Percentiles rank a stretch among this genome's conserved stretches.
These are phyloP conservation scores for Chrysosporium queenslandicum DNA, from an alignment of 2,329 filamentous ascomycete species.

Conservation along the genomic window DNA sequence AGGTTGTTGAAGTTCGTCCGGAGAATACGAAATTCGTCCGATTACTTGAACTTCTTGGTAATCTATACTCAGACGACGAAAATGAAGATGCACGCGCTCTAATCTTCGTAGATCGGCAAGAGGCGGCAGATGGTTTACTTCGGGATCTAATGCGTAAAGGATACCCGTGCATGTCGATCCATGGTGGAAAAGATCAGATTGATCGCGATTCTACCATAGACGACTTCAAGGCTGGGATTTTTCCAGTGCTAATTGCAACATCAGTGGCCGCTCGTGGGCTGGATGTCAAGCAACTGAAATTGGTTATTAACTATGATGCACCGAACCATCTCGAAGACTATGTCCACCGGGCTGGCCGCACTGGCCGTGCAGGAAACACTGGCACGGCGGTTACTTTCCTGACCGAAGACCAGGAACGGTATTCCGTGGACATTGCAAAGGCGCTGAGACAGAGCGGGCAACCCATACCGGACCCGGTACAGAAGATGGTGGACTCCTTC, in stretches of 20 bases:
- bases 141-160: slow-evolving; percentile 72
- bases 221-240: slow-evolving; percentile 84
- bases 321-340: slow-evolving; percentile 95
- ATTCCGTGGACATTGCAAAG: slow-evolving; percentile 76
- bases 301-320: slow-evolving; percentile 91
- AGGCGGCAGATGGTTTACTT: slow-evolving; percentile 71
- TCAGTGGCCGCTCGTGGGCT: slow-evolving; percentile 90
- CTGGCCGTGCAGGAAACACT: slow-evolving; percentile 85
- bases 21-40: slow-evolving; percentile 76
- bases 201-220: slow-evolving; percentile 86
- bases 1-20: slow-evolving; percentile 78
- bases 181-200: slow-evolving; percentile 86
- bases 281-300: slow-evolving; percentile 89
- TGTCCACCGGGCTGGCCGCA: slow-evolving; percentile 86
- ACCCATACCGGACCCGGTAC: slow-evolving; percentile 60
- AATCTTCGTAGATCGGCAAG: slow-evolving; percentile 86
- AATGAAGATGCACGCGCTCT: slow-evolving; percentile 85
- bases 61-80: slow-evolving; percentile 59
- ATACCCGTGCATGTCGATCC: slow-evolving; percentile 86
- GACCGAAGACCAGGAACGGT: slow-evolving; percentile 83
- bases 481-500: slow-evolving; percentile 56
- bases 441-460: slow-evolving; percentile 88
- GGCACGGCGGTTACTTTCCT: slow-evolving; percentile 93
- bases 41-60: slow-evolving; percentile 74
- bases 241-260: slow-evolving; percentile 85